These are phyloP conservation scores for Trematosphaeria pertusa DNA, from an alignment of 2,329 filamentous ascomycete species.

Conservation along the genomic window DNA sequence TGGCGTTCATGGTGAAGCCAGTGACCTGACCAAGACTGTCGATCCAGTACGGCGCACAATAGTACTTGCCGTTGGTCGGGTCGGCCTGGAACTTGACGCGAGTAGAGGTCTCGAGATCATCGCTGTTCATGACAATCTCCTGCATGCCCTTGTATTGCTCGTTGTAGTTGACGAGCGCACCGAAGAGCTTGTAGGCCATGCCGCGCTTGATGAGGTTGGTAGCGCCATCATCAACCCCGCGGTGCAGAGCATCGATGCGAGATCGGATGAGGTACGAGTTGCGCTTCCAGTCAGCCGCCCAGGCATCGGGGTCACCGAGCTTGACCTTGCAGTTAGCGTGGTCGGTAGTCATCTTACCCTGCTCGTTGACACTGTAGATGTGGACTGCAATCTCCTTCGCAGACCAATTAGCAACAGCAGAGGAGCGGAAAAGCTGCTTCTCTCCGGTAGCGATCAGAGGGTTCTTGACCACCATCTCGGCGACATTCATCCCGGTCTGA, in stretches of 20 bases:
- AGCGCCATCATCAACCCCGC: constrained; percentile 7
- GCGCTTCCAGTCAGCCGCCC: constrained; percentile 21
- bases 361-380: constrained; percentile 46
- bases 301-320: constrained; percentile 11
- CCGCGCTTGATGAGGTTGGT: constrained; percentile 17
- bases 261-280: constrained; percentile 17
- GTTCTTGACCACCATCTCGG: constrained; percentile 47
- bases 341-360: constrained; percentile 48
- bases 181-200: constrained; percentile 22
- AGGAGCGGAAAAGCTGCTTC: constrained; percentile 16
- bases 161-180: constrained; percentile 14
- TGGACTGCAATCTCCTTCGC: constrained; percentile 39
- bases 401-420: constrained; percentile 35
- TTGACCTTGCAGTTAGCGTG: constrained; percentile 46
- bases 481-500: constrained; percentile 46
- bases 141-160: constrained; percentile 17
- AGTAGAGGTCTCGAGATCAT: constrained; percentile 14
- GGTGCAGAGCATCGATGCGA: constrained; percentile 14
- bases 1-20: constrained; percentile 24
- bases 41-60: constrained; percentile 16
- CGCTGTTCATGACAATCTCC: constrained; percentile 16
- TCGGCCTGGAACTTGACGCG: constrained; percentile 12
- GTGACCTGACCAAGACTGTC: constrained; percentile 22
- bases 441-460: constrained; percentile 20
- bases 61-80: constrained; percentile 5